Conservation (phyloP, 2,329 filamentous ascomycete species). For the Colletotrichum limetticola region DNA sequence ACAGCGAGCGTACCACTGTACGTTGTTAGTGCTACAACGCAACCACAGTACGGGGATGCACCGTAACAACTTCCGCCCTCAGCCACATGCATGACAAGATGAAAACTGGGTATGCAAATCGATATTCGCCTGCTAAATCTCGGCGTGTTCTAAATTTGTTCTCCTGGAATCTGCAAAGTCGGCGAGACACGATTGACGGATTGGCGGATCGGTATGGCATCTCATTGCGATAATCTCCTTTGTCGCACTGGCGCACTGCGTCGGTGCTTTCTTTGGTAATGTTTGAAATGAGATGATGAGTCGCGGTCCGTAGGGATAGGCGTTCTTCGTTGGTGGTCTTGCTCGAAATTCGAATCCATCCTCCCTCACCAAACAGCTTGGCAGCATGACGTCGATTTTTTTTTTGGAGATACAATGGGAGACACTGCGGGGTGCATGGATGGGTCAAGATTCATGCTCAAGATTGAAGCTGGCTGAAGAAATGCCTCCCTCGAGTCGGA, state of each 20-base stretch:
- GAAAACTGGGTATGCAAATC: slow-evolving; percentile 25
- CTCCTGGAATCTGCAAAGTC: neutral
- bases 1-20: neutral
- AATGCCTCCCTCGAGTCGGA: slow-evolving; percentile 1
- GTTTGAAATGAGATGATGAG: neutral
- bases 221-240: slow-evolving; percentile 22
- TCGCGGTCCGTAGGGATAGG: neutral
- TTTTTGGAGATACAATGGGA: slow-evolving; percentile 15
- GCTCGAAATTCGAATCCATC: neutral
- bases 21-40: neutral
- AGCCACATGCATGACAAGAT: slow-evolving; percentile 28
- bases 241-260: neutral
- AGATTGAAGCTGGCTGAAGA: neutral
- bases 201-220: slow-evolving; percentile 12
- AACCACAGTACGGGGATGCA: neutral
- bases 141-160: slow-evolving; percentile 32
- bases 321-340: neutral
- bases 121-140: slow-evolving; percentile 27
- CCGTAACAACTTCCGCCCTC: slow-evolving; percentile 5
- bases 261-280: neutral
- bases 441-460: slow-evolving; percentile 23
- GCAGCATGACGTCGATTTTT: slow-evolving; percentile 22
- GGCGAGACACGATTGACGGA: neutral
- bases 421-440: slow-evolving; percentile 31
- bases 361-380: slow-evolving; percentile 7